A percentile compares a stretch with the other conserved stretches of the same genome.
phyloP scores from a whole-genome alignment of 306 rosid genomes.

The Alnus rubra region DNA sequence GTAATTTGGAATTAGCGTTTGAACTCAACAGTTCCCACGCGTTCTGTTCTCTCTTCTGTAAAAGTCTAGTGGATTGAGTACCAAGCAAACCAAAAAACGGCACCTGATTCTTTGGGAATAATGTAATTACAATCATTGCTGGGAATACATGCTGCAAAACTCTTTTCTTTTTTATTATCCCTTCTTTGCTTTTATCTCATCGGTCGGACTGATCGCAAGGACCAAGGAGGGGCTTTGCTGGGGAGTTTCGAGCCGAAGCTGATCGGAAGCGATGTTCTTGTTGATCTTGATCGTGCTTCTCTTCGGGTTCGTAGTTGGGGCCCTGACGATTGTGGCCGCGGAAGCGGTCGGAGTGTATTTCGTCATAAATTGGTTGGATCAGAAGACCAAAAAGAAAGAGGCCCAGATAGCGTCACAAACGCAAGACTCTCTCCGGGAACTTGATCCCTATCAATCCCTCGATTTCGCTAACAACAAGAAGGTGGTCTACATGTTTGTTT shows the following conservation, averaged over 20 bases:
- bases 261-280: conserved; percentile 26
- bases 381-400: conserved; percentile 34
- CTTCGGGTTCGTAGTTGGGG: conserved; percentile 73
- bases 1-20: neutral
- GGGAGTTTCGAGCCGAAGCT: neutral
- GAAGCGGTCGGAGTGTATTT: conserved; percentile 50
- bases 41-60: neutral
- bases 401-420: conserved; percentile 28
- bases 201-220: conserved; percentile 1
- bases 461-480: conserved; percentile 54
- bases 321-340: conserved; percentile 47
- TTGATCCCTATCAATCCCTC: conserved; percentile 50
- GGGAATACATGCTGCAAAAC: neutral
- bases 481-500: conserved; percentile 37
- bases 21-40: conserved; percentile 1
- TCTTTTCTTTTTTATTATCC: no score
- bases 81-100: neutral
- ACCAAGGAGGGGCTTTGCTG: neutral
- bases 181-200: neutral
- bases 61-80: neutral
- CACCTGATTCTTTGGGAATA: conserved; percentile 25
- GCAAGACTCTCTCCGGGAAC: conserved; percentile 15
- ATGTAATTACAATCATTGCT: no score
- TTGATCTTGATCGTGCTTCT: conserved; percentile 41
- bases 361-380: conserved; percentile 52